Conservation (phyloP, 2,329 filamentous ascomycete genomes). For the Penicillium decumbens region DNA sequence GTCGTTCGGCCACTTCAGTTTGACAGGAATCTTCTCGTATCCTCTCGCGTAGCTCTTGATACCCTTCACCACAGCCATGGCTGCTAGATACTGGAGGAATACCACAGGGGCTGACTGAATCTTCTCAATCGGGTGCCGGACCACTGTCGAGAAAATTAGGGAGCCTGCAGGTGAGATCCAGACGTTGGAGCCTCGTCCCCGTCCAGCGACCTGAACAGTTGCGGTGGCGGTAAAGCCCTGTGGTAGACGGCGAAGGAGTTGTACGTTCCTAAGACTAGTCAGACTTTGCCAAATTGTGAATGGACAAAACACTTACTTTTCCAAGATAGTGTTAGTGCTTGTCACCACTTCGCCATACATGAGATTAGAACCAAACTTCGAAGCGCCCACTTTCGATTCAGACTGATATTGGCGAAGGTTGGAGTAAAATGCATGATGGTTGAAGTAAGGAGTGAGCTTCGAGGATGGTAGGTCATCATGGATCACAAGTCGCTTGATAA, state of each 20-base stretch:
- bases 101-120: constrained; percentile 72
- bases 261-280: constrained; percentile 60
- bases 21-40: constrained; percentile 71
- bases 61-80: constrained; percentile 78
- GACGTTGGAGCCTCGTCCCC: constrained; percentile 85
- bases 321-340: constrained; percentile 87
- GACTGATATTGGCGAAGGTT: constrained; percentile 64
- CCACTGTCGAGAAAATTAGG: constrained; percentile 80
- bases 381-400: constrained; percentile 52
- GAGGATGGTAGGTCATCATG: constrained; percentile 67
- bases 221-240: constrained; percentile 84
- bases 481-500: constrained; percentile 68
- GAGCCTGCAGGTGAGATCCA: constrained; percentile 88
- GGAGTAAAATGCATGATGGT: constrained; percentile 72
- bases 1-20: constrained; percentile 97
- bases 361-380: constrained; percentile 68
- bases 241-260: constrained; percentile 69
- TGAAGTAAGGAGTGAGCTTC: constrained; percentile 78
- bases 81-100: constrained; percentile 89
- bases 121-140: constrained; percentile 74
- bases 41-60: constrained; percentile 73
- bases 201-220: constrained; percentile 79
- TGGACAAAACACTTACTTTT: constrained; percentile 59
- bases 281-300: background rate
- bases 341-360: constrained; percentile 91